Evolutionary conservation across 2,329 filamentous ascomycete species (phyloP).

Genomic region (Penicillium sp.): DNA sequence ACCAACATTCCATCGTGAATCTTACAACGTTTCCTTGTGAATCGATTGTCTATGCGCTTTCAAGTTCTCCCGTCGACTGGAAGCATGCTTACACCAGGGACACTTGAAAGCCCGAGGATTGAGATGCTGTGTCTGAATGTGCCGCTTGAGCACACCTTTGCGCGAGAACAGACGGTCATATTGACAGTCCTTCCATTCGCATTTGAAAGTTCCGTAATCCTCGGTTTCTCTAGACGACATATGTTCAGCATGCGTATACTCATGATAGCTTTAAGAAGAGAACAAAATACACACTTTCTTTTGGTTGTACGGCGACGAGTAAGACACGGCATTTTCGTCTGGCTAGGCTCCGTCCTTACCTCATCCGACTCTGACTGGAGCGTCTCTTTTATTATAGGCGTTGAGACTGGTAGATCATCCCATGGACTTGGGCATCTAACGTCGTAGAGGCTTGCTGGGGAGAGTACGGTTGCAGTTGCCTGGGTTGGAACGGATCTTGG

Average conservation of each 20-base stretch:
- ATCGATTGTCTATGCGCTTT: conserved; percentile 1
- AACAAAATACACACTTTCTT: background rate
- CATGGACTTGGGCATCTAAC: background rate
- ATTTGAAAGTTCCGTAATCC: background rate
- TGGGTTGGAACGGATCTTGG: background rate
- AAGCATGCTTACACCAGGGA: conserved; percentile 1
- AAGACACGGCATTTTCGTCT: background rate
- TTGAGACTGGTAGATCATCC: background rate
- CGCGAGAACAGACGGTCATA: conserved; percentile 5
- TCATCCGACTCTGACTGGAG: too few relatives aligned
- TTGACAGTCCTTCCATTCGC: conserved; percentile 2
- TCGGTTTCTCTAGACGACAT: background rate
- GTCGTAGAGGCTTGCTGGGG: background rate
- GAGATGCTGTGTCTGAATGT: conserved; percentile 4
- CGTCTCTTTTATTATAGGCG: background rate
- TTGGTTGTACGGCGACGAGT: background rate
- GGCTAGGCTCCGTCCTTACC: background rate
- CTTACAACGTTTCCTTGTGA: background rate
- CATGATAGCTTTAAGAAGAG: background rate
- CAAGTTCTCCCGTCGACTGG: conserved; percentile 5
- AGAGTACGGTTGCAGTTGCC: background rate
- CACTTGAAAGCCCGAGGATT: conserved; percentile 1
- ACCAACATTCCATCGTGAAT: background rate
- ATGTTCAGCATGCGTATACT: background rate
- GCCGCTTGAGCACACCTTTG: conserved; percentile 4